Evolutionary conservation across 1,284 basidiomycete species (phyloP).

Genomic region (Naganishia liquefaciens): DNA sequence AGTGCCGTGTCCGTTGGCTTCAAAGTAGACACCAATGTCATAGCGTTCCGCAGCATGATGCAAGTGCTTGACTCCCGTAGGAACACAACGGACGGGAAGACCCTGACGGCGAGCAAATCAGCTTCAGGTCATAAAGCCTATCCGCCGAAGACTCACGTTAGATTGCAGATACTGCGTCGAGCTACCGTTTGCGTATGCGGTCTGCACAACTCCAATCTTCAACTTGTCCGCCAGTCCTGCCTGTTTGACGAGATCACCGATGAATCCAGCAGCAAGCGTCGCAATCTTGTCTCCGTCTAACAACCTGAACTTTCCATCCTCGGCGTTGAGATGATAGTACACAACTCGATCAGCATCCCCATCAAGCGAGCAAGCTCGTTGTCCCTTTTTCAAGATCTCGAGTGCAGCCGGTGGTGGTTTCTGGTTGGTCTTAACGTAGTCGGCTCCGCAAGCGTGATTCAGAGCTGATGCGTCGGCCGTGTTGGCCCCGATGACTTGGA

Average conservation of each 20-base stretch:
- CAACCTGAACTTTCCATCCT: slow-evolving; percentile 71
- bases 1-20: slow-evolving; percentile 98
- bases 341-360: slow-evolving; percentile 98
- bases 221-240: slow-evolving; percentile 67
- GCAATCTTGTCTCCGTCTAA: slow-evolving; percentile 99
- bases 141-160: slow-evolving; percentile 58
- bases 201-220: slow-evolving; percentile 92
- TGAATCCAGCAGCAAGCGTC: slow-evolving; percentile 86
- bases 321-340: slow-evolving; percentile 85
- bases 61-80: slow-evolving; percentile 97
- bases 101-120: slow-evolving; percentile 58
- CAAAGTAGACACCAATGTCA: slow-evolving; percentile 96
- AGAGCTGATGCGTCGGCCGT: slow-evolving; percentile 70
- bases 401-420: slow-evolving; percentile 67
- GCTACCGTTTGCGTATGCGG: slow-evolving; percentile 96
- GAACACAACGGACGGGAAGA: slow-evolving; percentile 89
- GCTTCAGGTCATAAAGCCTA: background rate
- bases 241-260: slow-evolving; percentile 83
- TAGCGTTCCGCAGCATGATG: slow-evolving; percentile 96
- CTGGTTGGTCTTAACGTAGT: slow-evolving; percentile 94
- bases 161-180: slow-evolving; percentile 86
- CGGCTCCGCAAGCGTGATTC: slow-evolving; percentile 89
- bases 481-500: slow-evolving; percentile 66
- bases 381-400: slow-evolving; percentile 64
- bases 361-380: slow-evolving; percentile 89